A percentile compares a stretch with the other conserved stretches of the same genome.
Conservation (phyloP, 768 basidiomycete species). For the Harrya chromipes region DNA sequence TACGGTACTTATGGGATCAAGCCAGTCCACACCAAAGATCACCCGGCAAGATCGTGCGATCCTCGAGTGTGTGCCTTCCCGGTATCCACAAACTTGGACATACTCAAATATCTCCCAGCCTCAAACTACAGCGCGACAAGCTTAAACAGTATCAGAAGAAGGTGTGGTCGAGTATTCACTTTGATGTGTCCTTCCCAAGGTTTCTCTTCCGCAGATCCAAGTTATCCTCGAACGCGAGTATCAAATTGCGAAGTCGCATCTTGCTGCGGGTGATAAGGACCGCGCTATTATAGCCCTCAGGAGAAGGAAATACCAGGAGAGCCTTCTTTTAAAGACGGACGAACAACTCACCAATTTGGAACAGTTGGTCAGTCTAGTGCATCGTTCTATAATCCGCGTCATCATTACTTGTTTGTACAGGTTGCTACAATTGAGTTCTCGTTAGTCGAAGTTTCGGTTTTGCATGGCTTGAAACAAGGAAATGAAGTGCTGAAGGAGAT, state of each 20-base stretch:
- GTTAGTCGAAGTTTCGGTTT: constrained; percentile 84
- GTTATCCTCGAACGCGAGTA: constrained; percentile 82
- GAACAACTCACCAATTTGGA: constrained; percentile 85
- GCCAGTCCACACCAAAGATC: constrained; percentile 80
- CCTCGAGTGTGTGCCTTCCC: constrained; percentile 69
- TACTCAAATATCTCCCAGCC: constrained; percentile 44
- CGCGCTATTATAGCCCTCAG: constrained; percentile 85
- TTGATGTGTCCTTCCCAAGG: not conserved
- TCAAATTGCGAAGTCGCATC: constrained; percentile 81
- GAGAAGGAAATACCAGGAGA: constrained; percentile 91
- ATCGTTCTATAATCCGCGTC: not conserved
- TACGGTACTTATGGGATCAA: constrained; percentile 53
- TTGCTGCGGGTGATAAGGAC: constrained; percentile 80
- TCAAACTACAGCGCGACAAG: constrained; percentile 96
- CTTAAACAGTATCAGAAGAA: constrained; percentile 93
- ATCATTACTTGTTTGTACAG: constrained; percentile 39
- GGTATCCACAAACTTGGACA: constrained; percentile 16
- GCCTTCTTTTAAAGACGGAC: constrained; percentile 84
- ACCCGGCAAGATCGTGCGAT: constrained; percentile 93
- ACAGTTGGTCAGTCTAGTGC: constrained; percentile 60
- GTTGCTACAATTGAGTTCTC: constrained; percentile 97
- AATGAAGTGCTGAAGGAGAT: constrained; percentile 92
- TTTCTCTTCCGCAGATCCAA: constrained; percentile 61
- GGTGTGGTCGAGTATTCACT: constrained; percentile 40
- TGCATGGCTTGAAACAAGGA: constrained; percentile 91